Evolutionary conservation across 1,284 basidiomycete species (phyloP), one percentile per base, ranked within the genome.

Genomic region (Gomphus sp.): DNA sequence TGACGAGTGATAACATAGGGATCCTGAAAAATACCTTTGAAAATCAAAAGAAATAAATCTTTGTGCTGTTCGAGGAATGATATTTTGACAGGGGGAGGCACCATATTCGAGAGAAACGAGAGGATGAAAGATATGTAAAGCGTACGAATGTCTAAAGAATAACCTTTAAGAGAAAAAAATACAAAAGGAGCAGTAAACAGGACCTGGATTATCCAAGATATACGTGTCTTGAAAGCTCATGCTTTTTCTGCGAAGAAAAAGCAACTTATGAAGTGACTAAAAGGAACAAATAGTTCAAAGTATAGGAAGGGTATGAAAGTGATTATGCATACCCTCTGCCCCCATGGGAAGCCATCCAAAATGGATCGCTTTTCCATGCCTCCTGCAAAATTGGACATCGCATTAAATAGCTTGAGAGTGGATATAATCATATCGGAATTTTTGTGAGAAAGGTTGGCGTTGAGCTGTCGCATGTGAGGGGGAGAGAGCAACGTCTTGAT

Each of bases 301-400:
- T 5, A 28, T 16, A 51, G 4, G 7, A 44, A 36, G 25, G 6
- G 25, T 10, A 16, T 47, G 14, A 34, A 25, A 45, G 65, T 5
- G 16, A 25, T n/a, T 47, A 10, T 25, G 22, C 4, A 47, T 60
- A 85, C 88, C 75, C 90, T 91, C 37, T 77, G 74, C 56, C 89
- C 87, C 89, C 90, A 92, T 6, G 80, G 77, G 67, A 90, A 87
- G 0, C 72, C 72, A 56, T 90, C 88, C 33, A 84, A 69, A 0
- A 88, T 72, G 0, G 72, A 64, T 63, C 80, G 84, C 53, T 79
- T 76, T 61, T 90, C 87, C 31, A 75, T 71, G 8, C 87, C 85
- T 36, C 83, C 77, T 2, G 78, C 82, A 65, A 86, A 90, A 0
- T 68, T 66, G 3, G 85, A 82, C 62, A 90, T 75, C 0, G 73